Base-by-base conservation (phyloP, 176 grass and related monocot genomes). In the Musa schizocarpa region DNA sequence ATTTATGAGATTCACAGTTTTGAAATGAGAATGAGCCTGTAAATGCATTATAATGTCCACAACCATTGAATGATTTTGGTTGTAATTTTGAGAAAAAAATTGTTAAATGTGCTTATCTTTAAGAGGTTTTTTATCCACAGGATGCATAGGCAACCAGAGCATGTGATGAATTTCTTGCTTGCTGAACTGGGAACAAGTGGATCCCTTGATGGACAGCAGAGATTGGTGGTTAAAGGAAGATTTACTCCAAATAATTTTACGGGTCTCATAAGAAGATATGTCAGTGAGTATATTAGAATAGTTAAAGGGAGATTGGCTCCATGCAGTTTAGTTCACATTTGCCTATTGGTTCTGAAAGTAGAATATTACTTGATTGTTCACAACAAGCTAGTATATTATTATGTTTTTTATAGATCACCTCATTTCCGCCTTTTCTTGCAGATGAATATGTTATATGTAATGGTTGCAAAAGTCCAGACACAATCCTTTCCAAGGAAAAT, bases 391-490 rank as follows among this genome's bases (percentile, higher is more conserved):
- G 1, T 61, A n/a, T 61, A 13, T 22, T 65, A 65, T 65, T 23
- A 26, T 65, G n/a, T n/a, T 65, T 11, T 65, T 29, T 26, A 11
- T 10, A 43, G 11, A 14, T 0, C 6, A 70, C 34, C 16, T 19
- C 14, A 11, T 50, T 70, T 51, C 43, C 43, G 13, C 34, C 65
- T 73, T 76, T 55, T 78, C 49, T 19, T 84, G 66, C 80, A 87
- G 90, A 87, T 85, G 88, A 91, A 49, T 98, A 93, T 54, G 90
- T 89, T 55, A 93, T 93, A 50, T 93, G 95, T 78, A 91, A 91
- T 75, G 90, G 90, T 13, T 98, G 94, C 78, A 98, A 98, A 84
- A 89, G 88, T 56, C 88, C 84, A 16, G 90, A 93, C 52, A 93
- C 88, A 11, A 93, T 93, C 64, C 74, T 93, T 22, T 89, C 90